Base-by-base conservation (phyloP, 1,139 yeast genomes). In the Pneumocystis murina region DNA sequence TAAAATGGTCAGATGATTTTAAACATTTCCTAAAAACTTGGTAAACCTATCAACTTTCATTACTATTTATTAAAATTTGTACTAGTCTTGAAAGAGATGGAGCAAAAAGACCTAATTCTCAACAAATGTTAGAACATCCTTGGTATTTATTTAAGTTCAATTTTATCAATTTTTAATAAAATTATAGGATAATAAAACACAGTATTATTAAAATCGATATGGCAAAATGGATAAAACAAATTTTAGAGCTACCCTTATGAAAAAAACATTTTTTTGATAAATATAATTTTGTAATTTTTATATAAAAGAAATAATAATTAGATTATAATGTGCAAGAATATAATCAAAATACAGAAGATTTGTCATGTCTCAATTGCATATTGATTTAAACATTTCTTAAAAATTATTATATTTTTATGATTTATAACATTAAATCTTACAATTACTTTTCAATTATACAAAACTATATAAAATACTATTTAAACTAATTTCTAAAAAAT, bases 61-160 rank as follows among this genome's bases (percentile, higher is more conserved):
- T 28, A 60, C 59, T 48, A 40, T 14, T 20, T 12, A 35, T 7
- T 28, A 33, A 20, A 55, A 17, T 61, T 17, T 62, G 28, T 41
- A 4, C 10, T n/a, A 65, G 67, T 72, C 76, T 92, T 65, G 88
- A 83, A 69, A 91, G 90, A 71, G 88, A 89, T 67, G 84, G 89
- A 40, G 80, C 78, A 54, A 85, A 84, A 68, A 78, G 98, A 65
- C 96, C 97, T 7, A 84, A 91, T 64, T 98, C 98, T 14, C 79
- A 94, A 68, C 96, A 91, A 72, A 87, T 92, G 92, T 78, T 92
- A 63, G 80, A 78, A 64, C 97, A 91, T 76, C 97, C 97, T 1
- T 91, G 97, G 97, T 48, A 48, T 48, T 20, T 10, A 7, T 20
- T 48, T 48, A 24, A 6, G 14, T 48, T 14, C 12, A 12, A 12